phyloP scores from a whole-genome alignment of 2,329 filamentous ascomycete species.

The Colletotrichum shisoi region DNA sequence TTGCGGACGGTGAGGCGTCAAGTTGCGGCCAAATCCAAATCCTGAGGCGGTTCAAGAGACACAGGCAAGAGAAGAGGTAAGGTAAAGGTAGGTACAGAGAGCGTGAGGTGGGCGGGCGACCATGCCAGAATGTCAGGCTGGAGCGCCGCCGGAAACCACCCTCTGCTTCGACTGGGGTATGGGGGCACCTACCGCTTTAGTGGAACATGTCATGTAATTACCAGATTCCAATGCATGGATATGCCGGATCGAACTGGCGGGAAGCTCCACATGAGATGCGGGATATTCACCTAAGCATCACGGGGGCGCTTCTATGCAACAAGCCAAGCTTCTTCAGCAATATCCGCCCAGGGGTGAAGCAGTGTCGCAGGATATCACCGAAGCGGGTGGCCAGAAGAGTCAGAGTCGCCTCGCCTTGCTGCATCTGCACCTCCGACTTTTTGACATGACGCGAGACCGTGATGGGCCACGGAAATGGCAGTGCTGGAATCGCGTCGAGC shows the following conservation, averaged over 20 bases:
- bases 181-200: neutral
- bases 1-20: conserved; percentile 18
- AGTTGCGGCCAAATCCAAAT: conserved; percentile 26
- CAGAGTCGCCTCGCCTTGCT: conserved; percentile 13
- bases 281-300: conserved; percentile 24
- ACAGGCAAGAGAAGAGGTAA: conserved; percentile 6
- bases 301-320: conserved; percentile 25
- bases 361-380: conserved; percentile 19
- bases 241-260: conserved; percentile 27
- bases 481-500: conserved; percentile 29
- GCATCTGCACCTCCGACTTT: neutral
- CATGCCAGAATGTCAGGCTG: conserved; percentile 23
- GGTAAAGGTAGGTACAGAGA: conserved; percentile 9
- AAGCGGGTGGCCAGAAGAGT: conserved; percentile 18
- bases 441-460: neutral
- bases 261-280: conserved; percentile 24
- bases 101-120: conserved; percentile 35
- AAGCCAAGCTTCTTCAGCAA: conserved; percentile 37
- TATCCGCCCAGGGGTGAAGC: conserved; percentile 30
- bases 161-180: conserved; percentile 24
- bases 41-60: conserved; percentile 18
- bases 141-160: conserved; percentile 14
- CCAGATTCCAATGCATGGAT: conserved; percentile 8
- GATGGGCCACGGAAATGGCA: conserved; percentile 12
- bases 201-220: conserved; percentile 6